Evolutionary conservation across 1,139 yeast species (phyloP), one percentile per base, ranked within the genome.

Genomic region (Blastobotrys elegans): DNA sequence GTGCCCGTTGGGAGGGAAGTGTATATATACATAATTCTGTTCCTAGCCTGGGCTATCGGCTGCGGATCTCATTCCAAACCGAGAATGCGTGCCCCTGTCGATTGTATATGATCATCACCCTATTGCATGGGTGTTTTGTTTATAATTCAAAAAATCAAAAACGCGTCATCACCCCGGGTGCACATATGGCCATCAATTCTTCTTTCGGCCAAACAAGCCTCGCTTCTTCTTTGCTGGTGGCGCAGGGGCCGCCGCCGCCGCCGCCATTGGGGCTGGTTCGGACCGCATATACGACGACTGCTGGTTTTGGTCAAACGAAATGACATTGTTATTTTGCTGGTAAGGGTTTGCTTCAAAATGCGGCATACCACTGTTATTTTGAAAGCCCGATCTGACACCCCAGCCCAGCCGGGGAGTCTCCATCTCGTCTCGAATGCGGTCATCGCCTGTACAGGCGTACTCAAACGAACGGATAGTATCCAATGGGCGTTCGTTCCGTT

Each of bases 381-480:
- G 75, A 71, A 78, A 79, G 55, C 77, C 81, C 17, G 75, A 73
- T 56, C 86, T 73, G 11, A 79, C 77, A 46, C 84, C 80, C 84
- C 95, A 89, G 22, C 97, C 97, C 47, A 84, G 74, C 33, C 80
- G 71, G 20, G 76, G 76, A 8, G 90, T 75, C 66, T 90, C 97
- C 63, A 88, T 75, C 60, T 86, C 89, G 51, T 86, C 92, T 47
- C 82, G 77, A 70, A 84, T 83, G 24, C 77, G 67, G 48, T 75
- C 71, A 65, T 90, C 96, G 40, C 97, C 97, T 3, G 96, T 84
- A 54, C 92, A 87, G 30, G 96, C 82, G 63, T 84, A 92, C 70
- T 92, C 97, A 67, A 92, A 92, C 4, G 86, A 77, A 55, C 97
- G 74, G 59, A 92, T 89, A 2, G 98, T 92, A 67, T 94, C 98